Percentiles rank a stretch among this genome's conserved stretches.
phyloP scores from a whole-genome alignment of 441 rosid genomes.

The Pelargonium citronellum region DNA sequence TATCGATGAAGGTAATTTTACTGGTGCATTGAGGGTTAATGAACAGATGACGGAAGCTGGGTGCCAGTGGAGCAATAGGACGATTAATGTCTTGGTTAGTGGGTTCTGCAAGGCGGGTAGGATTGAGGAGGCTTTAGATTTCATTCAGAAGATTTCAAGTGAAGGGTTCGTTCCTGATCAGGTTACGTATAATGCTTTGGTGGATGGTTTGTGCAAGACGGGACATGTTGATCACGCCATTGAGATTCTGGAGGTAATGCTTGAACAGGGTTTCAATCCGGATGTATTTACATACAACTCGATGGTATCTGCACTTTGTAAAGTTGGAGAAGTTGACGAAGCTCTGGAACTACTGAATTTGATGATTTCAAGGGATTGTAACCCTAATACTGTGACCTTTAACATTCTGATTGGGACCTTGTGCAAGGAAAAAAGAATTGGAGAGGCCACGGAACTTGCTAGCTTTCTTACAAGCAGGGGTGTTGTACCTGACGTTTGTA shows the following conservation, averaged over 20 bases:
- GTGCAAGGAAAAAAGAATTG: slow-evolving; percentile 79
- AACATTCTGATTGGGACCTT: slow-evolving; percentile 73
- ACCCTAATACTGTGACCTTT: slow-evolving; percentile 74
- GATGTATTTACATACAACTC: slow-evolving; percentile 73
- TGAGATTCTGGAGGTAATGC: slow-evolving; percentile 83
- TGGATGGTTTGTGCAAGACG: slow-evolving; percentile 69
- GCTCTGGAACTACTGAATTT: slow-evolving; percentile 66
- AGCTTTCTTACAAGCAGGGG: slow-evolving; percentile 66
- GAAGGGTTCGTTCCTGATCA: slow-evolving; percentile 73
- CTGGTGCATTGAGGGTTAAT: slow-evolving; percentile 64
- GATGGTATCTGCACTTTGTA: slow-evolving; percentile 81
- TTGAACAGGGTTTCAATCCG: slow-evolving; percentile 75
- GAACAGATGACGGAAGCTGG: slow-evolving; percentile 57
- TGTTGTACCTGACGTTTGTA: slow-evolving; percentile 60
- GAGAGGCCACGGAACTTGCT: slow-evolving; percentile 67
- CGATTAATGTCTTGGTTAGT: slow-evolving; percentile 76
- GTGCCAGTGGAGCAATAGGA: slow-evolving; percentile 47
- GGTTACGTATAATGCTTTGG: slow-evolving; percentile 68
- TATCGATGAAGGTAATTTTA: slow-evolving; percentile 70
- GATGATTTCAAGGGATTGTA: slow-evolving; percentile 80
- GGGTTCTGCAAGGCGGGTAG: slow-evolving; percentile 78
- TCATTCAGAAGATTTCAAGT: slow-evolving; percentile 54
- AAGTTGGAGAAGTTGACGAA: slow-evolving; percentile 62
- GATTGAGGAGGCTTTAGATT: slow-evolving; percentile 60
- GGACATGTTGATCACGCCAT: slow-evolving; percentile 74